Evolutionary conservation across 179 eudicot genomes (phyloP).

Genomic region (Sideroxylon spinosum): DNA sequence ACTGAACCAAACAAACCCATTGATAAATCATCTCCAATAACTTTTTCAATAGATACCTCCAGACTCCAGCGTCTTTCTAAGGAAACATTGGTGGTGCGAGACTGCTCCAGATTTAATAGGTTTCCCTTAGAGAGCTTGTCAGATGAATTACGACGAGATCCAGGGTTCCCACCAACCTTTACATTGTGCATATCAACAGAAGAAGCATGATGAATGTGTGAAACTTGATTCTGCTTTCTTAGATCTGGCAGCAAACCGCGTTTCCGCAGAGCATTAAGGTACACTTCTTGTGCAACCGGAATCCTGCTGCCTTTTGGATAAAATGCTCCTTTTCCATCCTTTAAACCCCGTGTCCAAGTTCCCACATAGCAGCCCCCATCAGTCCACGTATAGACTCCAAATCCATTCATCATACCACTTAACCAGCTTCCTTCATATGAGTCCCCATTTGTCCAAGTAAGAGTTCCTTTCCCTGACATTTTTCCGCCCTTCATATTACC

Average conservation of each 20-base stretch:
- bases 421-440: conserved; percentile 85
- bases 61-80: conserved; percentile 87
- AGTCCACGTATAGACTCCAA: conserved; percentile 85
- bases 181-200: conserved; percentile 62
- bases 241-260: conserved; percentile 80
- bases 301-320: conserved; percentile 66
- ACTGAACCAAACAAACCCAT: conserved; percentile 37
- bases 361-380: conserved; percentile 93
- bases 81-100: conserved; percentile 49
- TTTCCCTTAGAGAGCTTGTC: conserved; percentile 46
- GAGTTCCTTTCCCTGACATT: conserved; percentile 89
- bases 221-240: conserved; percentile 64
- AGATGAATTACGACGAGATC: conserved; percentile 38
- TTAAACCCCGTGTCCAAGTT: conserved; percentile 88
- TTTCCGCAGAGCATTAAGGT: conserved; percentile 74
- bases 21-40: conserved; percentile 50
- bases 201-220: conserved; percentile 69
- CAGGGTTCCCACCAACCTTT: conserved; percentile 44
- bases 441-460: conserved; percentile 85
- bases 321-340: conserved; percentile 91
- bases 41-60: conserved; percentile 85
- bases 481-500: conserved; percentile 94
- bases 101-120: conserved; percentile 44
- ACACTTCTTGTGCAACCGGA: conserved; percentile 65
- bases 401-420: conserved; percentile 83